Conservation (phyloP, 192 early-diverging fungal species). For the Linnemannia elongata region DNA sequence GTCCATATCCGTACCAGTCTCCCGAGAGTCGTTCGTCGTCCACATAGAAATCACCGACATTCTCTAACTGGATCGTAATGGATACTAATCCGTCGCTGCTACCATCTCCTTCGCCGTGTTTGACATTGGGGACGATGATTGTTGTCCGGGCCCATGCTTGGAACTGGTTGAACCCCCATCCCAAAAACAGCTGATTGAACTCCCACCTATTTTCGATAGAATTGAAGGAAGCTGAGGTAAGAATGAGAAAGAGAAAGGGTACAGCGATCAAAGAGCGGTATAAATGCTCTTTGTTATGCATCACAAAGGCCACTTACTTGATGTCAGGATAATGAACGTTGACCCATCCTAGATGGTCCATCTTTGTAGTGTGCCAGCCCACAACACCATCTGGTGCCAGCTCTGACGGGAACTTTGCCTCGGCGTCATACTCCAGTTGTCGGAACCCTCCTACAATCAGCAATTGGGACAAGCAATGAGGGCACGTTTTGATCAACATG, state of each 20-base stretch:
- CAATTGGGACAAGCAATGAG: too few relatives aligned
- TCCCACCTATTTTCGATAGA: slow-evolving; percentile 62
- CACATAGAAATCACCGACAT: slow-evolving; percentile 77
- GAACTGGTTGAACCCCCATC: slow-evolving; percentile 68
- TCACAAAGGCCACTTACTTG: slow-evolving; percentile 40
- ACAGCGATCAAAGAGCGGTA: too few relatives aligned
- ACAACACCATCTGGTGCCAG: slow-evolving; percentile 71
- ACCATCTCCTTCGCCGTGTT: not conserved
- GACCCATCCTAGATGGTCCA: slow-evolving; percentile 66
- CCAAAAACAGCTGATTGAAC: slow-evolving; percentile 69
- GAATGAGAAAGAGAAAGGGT: not conserved
- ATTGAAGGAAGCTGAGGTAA: not conserved
- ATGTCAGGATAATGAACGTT: slow-evolving; percentile 61
- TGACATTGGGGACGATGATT: slow-evolving; percentile 28
- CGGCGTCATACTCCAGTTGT: slow-evolving; percentile 61
- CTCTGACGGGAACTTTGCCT: slow-evolving; percentile 74
- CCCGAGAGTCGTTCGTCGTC: slow-evolving; percentile 69
- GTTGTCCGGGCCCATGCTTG: slow-evolving; percentile 64
- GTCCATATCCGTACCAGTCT: slow-evolving; percentile 73
- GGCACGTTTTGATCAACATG: too few relatives aligned
- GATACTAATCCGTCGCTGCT: slow-evolving; percentile 17
- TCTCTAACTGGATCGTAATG: slow-evolving; percentile 59
- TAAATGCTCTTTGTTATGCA: not conserved
- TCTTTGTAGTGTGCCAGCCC: slow-evolving; percentile 65
- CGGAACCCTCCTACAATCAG: slow-evolving; percentile 71